Percentiles rank a stretch among this genome's conserved stretches.
Evolutionary conservation across 257 asterid species (phyloP).

Genomic region (Lavandula angustifolia): DNA sequence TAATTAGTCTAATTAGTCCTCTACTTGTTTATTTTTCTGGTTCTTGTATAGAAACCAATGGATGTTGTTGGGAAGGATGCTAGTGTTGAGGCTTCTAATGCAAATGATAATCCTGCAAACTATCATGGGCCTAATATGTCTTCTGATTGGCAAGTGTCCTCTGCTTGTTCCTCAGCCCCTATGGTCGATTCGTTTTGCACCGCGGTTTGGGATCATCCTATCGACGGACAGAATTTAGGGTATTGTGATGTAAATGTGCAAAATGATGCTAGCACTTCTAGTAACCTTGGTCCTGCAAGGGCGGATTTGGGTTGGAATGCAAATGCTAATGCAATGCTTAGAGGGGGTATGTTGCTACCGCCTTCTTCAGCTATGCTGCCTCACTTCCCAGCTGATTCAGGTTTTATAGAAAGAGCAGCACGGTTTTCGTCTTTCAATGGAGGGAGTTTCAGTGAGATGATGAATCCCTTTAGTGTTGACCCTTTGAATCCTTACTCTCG

Average conservation of each 20-base stretch:
- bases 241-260: slow-evolving; percentile 53
- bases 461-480: slow-evolving; percentile 49
- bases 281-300: slow-evolving; percentile 38
- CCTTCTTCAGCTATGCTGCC: slow-evolving; percentile 55
- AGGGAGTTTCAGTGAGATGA: slow-evolving; percentile 62
- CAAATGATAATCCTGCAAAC: slow-evolving; percentile 42
- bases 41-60: slow-evolving; percentile 33
- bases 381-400: slow-evolving; percentile 82
- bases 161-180: slow-evolving; percentile 50
- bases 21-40: slow-evolving; percentile 6
- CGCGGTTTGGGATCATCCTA: slow-evolving; percentile 61
- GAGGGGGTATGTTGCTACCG: slow-evolving; percentile 60
- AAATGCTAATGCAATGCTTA: slow-evolving; percentile 48
- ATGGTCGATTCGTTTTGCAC: slow-evolving; percentile 58
- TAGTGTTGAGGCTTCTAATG: slow-evolving; percentile 47
- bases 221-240: slow-evolving; percentile 52
- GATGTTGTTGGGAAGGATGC: slow-evolving; percentile 53
- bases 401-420: slow-evolving; percentile 85
- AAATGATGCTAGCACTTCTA: slow-evolving; percentile 42
- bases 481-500: slow-evolving; percentile 43
- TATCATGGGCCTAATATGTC: slow-evolving; percentile 49
- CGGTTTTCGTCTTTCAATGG: slow-evolving; percentile 84
- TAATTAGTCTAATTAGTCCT: slow-evolving; percentile 17
- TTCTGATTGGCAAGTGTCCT: slow-evolving; percentile 68
- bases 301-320: slow-evolving; percentile 50